Conservation (phyloP, 2,329 filamentous ascomycete genomes). For the Phaeophleospora eucalypticola region DNA sequence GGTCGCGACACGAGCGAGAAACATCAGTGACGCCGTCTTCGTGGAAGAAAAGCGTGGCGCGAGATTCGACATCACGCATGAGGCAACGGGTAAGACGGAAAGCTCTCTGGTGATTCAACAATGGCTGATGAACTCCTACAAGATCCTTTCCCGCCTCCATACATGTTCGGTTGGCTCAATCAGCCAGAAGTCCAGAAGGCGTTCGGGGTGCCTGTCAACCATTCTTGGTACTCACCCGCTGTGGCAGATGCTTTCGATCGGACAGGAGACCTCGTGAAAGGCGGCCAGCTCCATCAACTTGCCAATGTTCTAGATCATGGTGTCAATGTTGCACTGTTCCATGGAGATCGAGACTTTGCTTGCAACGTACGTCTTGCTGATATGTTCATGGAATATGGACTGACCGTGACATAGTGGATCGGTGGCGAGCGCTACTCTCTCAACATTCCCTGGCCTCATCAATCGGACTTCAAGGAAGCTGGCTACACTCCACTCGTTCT, state of each 20-base stretch:
- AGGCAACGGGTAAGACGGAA: conserved; percentile 25
- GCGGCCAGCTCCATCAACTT: conserved; percentile 37
- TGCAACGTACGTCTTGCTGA: no score
- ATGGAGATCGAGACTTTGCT: conserved; percentile 59
- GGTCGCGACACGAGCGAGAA: conserved; percentile 38
- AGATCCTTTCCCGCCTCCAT: conserved; percentile 43
- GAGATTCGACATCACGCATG: conserved; percentile 54
- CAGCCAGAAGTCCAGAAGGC: conserved; percentile 54
- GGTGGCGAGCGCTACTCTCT: conserved; percentile 53
- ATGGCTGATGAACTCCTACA: conserved; percentile 25
- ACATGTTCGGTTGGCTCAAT: conserved; percentile 55
- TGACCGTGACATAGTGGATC: no score
- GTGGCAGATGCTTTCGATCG: conserved; percentile 41
- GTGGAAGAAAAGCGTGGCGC: conserved; percentile 41
- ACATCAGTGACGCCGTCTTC: conserved; percentile 47
- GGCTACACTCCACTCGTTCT: conserved; percentile 42
- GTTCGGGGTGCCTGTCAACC: conserved; percentile 51
- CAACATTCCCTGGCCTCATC: conserved; percentile 44
- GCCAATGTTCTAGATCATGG: conserved; percentile 40
- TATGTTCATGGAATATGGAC: no score
- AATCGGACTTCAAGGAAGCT: conserved; percentile 44
- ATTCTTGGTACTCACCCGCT: conserved; percentile 19
- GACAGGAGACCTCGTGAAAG: conserved; percentile 42
- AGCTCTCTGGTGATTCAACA: no score
- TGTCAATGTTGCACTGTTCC: conserved; percentile 63